These are phyloP conservation scores for Boechera retrofracta DNA, from an alignment of 345 rosid species.

Conservation along the genomic window DNA sequence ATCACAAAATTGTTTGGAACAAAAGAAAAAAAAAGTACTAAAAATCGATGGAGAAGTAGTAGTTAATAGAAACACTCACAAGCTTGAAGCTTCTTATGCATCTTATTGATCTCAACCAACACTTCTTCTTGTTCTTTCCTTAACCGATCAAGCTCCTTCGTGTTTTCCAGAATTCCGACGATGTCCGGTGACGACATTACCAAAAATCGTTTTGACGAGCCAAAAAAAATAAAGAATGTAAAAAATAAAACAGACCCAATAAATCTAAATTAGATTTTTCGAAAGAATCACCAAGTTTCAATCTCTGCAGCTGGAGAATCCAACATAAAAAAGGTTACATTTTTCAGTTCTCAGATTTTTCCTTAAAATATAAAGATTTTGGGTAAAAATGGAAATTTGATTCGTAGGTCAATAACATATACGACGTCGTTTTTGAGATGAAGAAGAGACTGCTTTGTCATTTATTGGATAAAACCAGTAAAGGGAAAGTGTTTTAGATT, in stretches of 20 bases:
- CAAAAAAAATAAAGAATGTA: background rate
- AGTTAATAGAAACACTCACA: conserved; percentile 46
- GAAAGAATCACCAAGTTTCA: background rate
- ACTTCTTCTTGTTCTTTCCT: conserved; percentile 75
- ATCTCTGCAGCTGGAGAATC: conserved; percentile 5
- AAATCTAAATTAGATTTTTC: conserved; percentile 1
- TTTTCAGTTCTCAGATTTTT: conserved; percentile 21
- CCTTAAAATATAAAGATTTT: conserved; percentile 6
- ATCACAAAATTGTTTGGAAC: background rate
- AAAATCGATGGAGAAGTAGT: background rate
- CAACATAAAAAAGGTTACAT: conserved; percentile 5
- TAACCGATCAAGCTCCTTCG: conserved; percentile 86
- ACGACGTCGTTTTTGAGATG: background rate
- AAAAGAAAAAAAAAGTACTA: background rate
- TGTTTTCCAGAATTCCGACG: conserved; percentile 67
- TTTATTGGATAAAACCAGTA: too few relatives aligned
- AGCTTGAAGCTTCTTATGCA: conserved; percentile 85
- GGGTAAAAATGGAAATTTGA: conserved; percentile 7
- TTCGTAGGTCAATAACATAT: background rate
- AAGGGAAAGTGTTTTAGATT: too few relatives aligned
- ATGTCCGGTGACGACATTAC: conserved; percentile 68
- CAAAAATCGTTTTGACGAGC: background rate
- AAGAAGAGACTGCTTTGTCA: background rate
- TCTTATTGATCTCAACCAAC: conserved; percentile 76
- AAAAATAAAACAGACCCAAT: background rate